These are phyloP conservation scores for Trichoderma virens DNA, from an alignment of 495 filamentous ascomycete species.

Conservation along the genomic window DNA sequence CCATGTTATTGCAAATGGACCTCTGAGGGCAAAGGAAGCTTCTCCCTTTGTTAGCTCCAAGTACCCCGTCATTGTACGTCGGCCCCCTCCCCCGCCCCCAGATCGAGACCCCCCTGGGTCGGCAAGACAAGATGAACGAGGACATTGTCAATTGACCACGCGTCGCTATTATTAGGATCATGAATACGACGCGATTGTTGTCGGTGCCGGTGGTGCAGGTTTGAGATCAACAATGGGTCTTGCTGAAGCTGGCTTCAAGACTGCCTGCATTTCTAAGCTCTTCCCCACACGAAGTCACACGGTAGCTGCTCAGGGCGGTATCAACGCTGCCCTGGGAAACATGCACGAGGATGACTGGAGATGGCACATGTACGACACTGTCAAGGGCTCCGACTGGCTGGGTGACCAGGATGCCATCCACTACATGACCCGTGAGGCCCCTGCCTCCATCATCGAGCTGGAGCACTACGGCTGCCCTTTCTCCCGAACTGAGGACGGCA, in stretches of 20 bases:
- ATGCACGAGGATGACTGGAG: constrained; percentile 89
- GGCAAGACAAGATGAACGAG: neutral
- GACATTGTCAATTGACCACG: constrained; percentile 18
- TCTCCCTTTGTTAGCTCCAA: constrained; percentile 73
- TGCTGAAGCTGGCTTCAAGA: constrained; percentile 96
- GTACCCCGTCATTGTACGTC: constrained; percentile 88
- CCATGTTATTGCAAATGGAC: constrained; percentile 73
- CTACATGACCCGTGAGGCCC: constrained; percentile 97
- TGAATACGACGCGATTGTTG: constrained; percentile 74
- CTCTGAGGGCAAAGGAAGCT: constrained; percentile 86
- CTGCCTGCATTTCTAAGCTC: constrained; percentile 95
- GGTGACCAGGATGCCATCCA: constrained; percentile 98
- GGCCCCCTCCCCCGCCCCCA: constrained; percentile 14
- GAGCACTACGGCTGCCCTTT: constrained; percentile 98
- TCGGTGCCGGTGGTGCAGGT: constrained; percentile 90
- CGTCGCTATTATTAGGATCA: constrained; percentile 35
- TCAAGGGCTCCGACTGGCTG: constrained; percentile 97
- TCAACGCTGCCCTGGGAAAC: constrained; percentile 95
- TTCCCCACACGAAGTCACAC: constrained; percentile 96
- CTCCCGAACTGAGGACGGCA: constrained; percentile 93
- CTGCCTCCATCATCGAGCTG: constrained; percentile 83
- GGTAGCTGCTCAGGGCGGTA: constrained; percentile 88
- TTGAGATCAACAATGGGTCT: constrained; percentile 93
- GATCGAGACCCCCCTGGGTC: constrained; percentile 4
- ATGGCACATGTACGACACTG: constrained; percentile 99